Evolutionary conservation across 2,329 filamentous ascomycete genomes (phyloP), one percentile per base, ranked within the genome.

Genomic region (Fusarium sp.): DNA sequence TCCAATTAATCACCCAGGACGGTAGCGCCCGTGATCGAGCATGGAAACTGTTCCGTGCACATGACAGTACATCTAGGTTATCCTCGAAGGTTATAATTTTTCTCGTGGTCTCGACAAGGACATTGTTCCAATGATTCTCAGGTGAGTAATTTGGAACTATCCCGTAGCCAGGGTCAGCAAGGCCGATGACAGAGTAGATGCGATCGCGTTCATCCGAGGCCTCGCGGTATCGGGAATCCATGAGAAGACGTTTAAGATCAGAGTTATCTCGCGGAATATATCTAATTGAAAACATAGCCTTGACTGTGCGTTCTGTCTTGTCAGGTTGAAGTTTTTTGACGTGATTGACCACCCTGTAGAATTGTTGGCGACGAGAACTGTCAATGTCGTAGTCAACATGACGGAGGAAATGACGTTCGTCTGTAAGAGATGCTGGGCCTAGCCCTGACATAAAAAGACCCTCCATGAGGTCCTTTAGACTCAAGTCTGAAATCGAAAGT

Each of bases 1-100:
- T 24, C 61, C 58, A 63, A 8, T 63, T 31, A 1, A 56, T 10
- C 3, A n/a, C 62, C 62, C 62, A 65, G 0, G 62, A 65, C 6
- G 62, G 62, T 1, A 64, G 7, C 0, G 2, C 7, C 17, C 11
- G 10, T 6, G 4, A 1, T 9, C 2, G 8, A 24, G 9, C 2
- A 1, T 7, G 17, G 26, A 5, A 4, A 7, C 6, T 26, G 1
- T 8, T n/a, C 4, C 5, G 4, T 7, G 26, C 2, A 13, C 14
- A 33, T 0, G 6, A 31, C 1, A 58, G 10, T 11, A 57, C 31
- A 4, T 15, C 1, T 3, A 65, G 13, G 4, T 6, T 40, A 7
- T 45, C 22, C 0, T 58, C 40, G 2, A 22, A 34, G 1, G 18
- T 4, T 26, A 66, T 64, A 1, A 64, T 66, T 0, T 5, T 45